Conservation (phyloP, 192 early-diverging fungal genomes). For the Backusella morwellensis region DNA sequence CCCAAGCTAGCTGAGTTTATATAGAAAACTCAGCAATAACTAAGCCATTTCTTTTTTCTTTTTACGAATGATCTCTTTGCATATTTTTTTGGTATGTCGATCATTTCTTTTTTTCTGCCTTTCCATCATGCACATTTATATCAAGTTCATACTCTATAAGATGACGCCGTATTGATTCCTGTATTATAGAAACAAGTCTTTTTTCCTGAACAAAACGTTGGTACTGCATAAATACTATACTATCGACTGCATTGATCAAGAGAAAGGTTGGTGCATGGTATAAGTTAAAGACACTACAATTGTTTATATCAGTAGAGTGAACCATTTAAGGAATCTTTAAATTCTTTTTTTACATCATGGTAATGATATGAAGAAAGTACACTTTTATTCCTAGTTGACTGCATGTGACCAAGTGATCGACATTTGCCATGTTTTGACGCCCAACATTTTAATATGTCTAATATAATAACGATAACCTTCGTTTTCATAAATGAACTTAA, state of each 20-base stretch:
- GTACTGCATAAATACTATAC: not conserved
- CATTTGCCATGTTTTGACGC: not conserved
- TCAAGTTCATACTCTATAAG: not conserved
- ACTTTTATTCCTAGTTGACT: no score
- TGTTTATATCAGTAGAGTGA: not conserved
- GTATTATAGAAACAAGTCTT: not conserved
- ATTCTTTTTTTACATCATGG: not conserved
- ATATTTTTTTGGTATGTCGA: no score
- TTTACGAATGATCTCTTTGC: no score
- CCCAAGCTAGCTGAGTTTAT: no score
- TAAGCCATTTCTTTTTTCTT: no score
- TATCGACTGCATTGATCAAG: not conserved
- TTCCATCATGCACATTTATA: no score
- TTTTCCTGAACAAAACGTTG: not conserved
- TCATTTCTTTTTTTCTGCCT: no score
- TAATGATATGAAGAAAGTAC: not conserved
- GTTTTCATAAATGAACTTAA: not conserved
- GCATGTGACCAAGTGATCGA: not conserved
- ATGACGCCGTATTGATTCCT: not conserved
- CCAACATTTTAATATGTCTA: no score
- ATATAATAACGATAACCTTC: no score
- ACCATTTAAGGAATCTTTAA: not conserved
- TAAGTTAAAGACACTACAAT: not conserved
- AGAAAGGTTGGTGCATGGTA: not conserved
- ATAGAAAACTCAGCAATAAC: no score